Evolutionary conservation across 2,329 filamentous ascomycete species (phyloP), one percentile per base, ranked within the genome.

Genomic region (Verticillium longisporum): DNA sequence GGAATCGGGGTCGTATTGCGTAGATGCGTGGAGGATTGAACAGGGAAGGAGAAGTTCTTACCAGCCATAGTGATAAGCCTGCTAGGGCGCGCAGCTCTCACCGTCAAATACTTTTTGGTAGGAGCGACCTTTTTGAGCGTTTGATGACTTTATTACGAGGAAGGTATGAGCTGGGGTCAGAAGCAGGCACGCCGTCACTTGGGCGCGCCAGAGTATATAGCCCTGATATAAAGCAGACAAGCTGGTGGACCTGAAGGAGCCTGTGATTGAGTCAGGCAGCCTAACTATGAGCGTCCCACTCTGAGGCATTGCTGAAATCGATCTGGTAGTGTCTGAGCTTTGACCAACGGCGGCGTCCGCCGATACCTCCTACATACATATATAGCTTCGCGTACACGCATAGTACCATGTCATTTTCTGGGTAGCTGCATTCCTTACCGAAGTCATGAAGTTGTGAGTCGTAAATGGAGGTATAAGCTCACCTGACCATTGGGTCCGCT

Each of bases 1-100:
- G 38, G 55, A 61, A 59, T 38, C 26, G 26, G 14, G 36, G 18
- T 31, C 54, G 3, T 21, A 9, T 15, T n/a, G 2, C 4, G 7
- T 31, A 26, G 18, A 36, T 15, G 21, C 21, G 53, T 38, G 26
- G 26, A 26, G 26, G 26, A 36, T 7, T 5, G n/a, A 57, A 36
- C 32, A 60, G 56, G 56, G 62, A 50, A 53, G 56, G 59, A 54
- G 55, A 56, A n/a, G 56, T 56, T 64, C 64, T 56, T 65, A 65
- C 64, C 64, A 64, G 63, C 63, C 64, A 65, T 65, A 31, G 54
- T 45, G 38, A 60, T 18, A 60, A 33, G 15, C 60, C 55, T 45
- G 50, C 55, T 32, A 18, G 55, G 55, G 57, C 21, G 4, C n/a
- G 11, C n/a, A 18, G 45, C 45, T n/a, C 18, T 18, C 18, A 26